Evolutionary conservation across 1,284 basidiomycete species (phyloP), one percentile per base, ranked within the genome.

Genomic region (Clitocybe nebularis): DNA sequence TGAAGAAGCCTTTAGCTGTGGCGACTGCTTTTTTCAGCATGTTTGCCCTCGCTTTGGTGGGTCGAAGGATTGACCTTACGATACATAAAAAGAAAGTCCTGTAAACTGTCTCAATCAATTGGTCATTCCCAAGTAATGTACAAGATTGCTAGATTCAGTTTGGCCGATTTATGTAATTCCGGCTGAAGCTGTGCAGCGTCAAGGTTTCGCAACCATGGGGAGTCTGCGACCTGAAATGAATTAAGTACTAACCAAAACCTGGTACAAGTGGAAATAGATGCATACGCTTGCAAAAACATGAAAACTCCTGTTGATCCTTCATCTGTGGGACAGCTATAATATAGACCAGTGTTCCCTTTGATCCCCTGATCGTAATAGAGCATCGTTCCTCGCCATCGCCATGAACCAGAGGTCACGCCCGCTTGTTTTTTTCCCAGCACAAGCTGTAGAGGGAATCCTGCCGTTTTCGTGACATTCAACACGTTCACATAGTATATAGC

Each of bases 1-100:
- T 95, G 43, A 85, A 84, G 62, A 97, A 97, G 66, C 89, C 90
- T 0, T 43, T 90, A 22, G 79, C 80, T 5, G 85, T 91, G 25
- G 78, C 83, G 16, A 71, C 69, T 24, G 84, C 79, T 5, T 79
- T 87, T 60, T 64, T 87, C 43, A 69, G 70, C 37, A 48, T 89
- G 30, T 90, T 90, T 60, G 59, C 69, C 19, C 61, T 89, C 46
- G 77, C 74, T 4, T 62, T 84, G 45, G 65, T 74, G 35, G 74
- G 71, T 49, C 72, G 80, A 56, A 77, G 88, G 41, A 71, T 89
- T 32, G 77, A 89, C 58, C 63, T 81, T 44, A 75, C 77, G 41
- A 71, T 89, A 46, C 68, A 77, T 59, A 66, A 67, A 56, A 73
- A 77, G 60, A 74, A 75, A 55, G 69, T 53, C 61, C 57, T 65